Evolutionary conservation across 768 basidiomycete species (phyloP), one percentile per base, ranked within the genome.

Genomic region (Saitozyma podzolica): DNA sequence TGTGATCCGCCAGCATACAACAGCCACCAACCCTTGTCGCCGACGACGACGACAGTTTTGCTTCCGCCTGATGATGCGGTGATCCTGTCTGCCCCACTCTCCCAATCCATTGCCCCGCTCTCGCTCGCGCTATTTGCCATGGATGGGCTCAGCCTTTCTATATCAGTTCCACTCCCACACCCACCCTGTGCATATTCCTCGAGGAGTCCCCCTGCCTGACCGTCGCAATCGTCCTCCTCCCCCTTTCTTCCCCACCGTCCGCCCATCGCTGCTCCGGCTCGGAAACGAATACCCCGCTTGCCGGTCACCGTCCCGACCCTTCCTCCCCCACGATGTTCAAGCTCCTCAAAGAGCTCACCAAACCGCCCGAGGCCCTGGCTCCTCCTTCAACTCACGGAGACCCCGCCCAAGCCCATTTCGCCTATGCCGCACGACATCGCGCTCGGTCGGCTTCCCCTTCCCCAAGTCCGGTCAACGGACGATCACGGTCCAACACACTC

Each of bases 341-440:
- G 56, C 68, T 78, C 49, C 63, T 74, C 52, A 76, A 72, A 63
- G 75, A 73, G 45, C 67, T 75, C 43, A 74, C 76, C 9, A 50
- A 74, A 51, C 62, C 74, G 14, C 75, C 72, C 14, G 67, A 68
- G 47, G 61, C 63, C 14, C 63, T 67, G 9, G 45, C 66, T 16
- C 60, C 65, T 9, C 55, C 64, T 6, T 20, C 9, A 37, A 13
- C 61, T 49, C 39, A 56, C 9, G 20, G 66, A 37, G 40, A 40
- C 39, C n/a, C 59, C 8, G n/a, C 59, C 19, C 50, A 57, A 13
- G 39, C 54, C 45, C 49, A 54, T 9, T 53, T 61, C 2, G 43
- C 50, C 16, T 49, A 61, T 40, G 56, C 56, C 50, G 47, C 58
- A 13, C 50, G 50, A 52, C 42, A 37, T 9, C 50, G 63, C 40